Evolutionary conservation across 2,329 filamentous ascomycete species (phyloP), one percentile per base, ranked within the genome.

Genomic region (Emmonsiellopsis sp.): DNA sequence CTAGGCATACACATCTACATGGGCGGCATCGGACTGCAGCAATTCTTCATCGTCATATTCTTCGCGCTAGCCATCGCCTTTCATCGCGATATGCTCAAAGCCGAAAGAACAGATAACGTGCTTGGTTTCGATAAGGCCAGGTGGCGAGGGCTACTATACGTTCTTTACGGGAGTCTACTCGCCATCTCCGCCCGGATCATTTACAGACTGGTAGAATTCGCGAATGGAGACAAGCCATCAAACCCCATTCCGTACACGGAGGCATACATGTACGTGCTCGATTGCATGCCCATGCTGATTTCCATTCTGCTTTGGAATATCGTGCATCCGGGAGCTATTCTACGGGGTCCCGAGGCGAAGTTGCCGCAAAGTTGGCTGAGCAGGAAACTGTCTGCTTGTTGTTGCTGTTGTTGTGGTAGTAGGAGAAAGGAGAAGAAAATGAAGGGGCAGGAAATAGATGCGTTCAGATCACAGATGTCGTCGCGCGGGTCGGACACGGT

Each of bases 191-290:
- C 76, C 31, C 78, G 82, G 35, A 83, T 85, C 62, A 75, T 82
- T 57, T 86, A 78, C 66, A 79, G 81, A 32, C 70, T 86, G 1
- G 65, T 73, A 51, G 80, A 85, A 63, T 85, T 82, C 13, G 69
- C 73, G 0, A 71, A 86, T 15, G 66, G 68, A 8, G 72, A 71
- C 7, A 67, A 26, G 20, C 20, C 20, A 26, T 26, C 20, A 26
- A 26, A 26, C 20, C 20, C 20, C 20, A 26, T 26, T 5, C 20
- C 20, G 20, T 26, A 26, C 20, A 26, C 20, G 20, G 20, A 26
- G 20, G 3, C 20, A 26, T 26, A 26, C 20, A 26, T 26, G 20
- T 26, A 26, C 20, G 20, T 5, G 20, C 20, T 26, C 20, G 20
- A 26, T 5, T 26, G 20, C 20, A 5, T 26, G 20, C 20, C 20